Conservation (phyloP, 1,284 basidiomycete species). For the Austroboletus niveus region DNA sequence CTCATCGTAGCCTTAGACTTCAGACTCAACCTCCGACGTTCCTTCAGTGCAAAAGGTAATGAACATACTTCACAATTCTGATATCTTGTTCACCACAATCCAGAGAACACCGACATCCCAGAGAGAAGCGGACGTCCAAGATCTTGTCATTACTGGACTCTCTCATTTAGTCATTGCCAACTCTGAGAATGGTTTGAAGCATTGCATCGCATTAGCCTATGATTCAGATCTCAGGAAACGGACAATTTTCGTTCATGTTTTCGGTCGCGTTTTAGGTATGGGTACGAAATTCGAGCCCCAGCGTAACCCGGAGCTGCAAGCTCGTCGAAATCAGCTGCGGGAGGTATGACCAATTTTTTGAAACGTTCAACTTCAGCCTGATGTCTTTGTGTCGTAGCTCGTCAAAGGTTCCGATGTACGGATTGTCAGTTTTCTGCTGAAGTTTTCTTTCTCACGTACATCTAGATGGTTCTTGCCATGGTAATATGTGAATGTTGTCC, state of each 20-base stretch:
- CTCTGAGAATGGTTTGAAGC: conserved; percentile 86
- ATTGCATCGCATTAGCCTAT: conserved; percentile 81
- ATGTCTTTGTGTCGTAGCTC: conserved; percentile 48
- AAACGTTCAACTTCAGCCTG: background rate
- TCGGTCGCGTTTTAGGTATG: conserved; percentile 80
- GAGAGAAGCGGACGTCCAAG: conserved; percentile 61
- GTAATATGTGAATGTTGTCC: conserved; percentile 88
- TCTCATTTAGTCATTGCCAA: conserved; percentile 83
- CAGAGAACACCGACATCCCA: conserved; percentile 49
- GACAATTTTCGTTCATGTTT: conserved; percentile 85
- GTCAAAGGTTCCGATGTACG: conserved; percentile 70
- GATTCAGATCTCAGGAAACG: conserved; percentile 73
- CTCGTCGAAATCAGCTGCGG: conserved; percentile 57
- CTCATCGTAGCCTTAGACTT: conserved; percentile 32
- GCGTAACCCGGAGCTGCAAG: conserved; percentile 50
- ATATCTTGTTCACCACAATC: conserved; percentile 6
- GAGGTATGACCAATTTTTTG: conserved; percentile 49
- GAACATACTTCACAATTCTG: conserved; percentile 2
- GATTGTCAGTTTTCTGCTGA: background rate
- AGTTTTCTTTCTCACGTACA: conserved; percentile 11
- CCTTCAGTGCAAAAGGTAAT: conserved; percentile 51
- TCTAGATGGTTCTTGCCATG: conserved; percentile 71
- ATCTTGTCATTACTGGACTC: conserved; percentile 74
- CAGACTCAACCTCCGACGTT: conserved; percentile 54
- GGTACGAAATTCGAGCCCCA: conserved; percentile 71